These are phyloP conservation scores for Ulmus americana DNA, from an alignment of 331 rosid genomes.

Conservation along the genomic window DNA sequence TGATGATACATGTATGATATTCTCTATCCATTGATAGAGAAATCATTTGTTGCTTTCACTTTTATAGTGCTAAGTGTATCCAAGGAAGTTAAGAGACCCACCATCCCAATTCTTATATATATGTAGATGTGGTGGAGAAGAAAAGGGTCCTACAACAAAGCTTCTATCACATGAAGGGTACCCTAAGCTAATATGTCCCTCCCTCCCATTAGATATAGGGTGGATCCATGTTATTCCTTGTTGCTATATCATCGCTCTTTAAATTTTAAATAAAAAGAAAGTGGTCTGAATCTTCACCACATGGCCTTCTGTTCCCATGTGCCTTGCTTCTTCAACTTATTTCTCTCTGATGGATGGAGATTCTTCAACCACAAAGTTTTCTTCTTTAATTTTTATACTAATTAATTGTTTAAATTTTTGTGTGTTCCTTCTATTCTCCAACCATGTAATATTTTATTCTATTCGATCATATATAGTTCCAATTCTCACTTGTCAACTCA, in stretches of 20 bases:
- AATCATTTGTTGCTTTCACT: constrained; percentile 51
- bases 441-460: constrained; percentile 17
- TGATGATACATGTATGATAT: constrained; percentile 26
- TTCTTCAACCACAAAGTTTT: constrained; percentile 24
- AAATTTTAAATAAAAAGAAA: constrained; percentile 22
- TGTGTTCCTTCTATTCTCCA: constrained; percentile 12
- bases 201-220: constrained; percentile 30
- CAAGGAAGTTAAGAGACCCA: constrained; percentile 30
- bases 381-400: background rate
- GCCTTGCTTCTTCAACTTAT: constrained; percentile 35
- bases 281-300: constrained; percentile 72
- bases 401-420: background rate
- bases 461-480: background rate
- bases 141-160: constrained; percentile 34
- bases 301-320: constrained; percentile 81
- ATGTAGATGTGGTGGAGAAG: constrained; percentile 17
- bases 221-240: constrained; percentile 56
- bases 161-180: constrained; percentile 31
- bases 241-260: background rate
- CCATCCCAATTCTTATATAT: background rate
- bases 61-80: constrained; percentile 36
- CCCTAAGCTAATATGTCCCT: background rate
- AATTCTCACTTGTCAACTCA: constrained; percentile 14
- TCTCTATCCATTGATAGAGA: constrained; percentile 45
- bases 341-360: constrained; percentile 10